Evolutionary conservation across 1,139 yeast genomes (phyloP).

Genomic region (Schwanniomyces etchellsii): DNA sequence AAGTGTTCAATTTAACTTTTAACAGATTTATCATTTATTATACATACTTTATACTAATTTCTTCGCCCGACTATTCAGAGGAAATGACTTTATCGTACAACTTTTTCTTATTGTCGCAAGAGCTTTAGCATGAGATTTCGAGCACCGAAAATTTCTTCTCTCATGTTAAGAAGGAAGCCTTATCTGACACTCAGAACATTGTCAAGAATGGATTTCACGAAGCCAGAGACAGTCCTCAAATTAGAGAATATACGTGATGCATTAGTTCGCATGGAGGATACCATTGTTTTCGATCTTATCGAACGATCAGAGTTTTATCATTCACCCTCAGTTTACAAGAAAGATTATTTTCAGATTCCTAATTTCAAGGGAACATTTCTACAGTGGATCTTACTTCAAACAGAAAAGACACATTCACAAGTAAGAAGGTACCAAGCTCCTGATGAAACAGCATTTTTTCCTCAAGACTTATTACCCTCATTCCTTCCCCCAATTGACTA

Average conservation of each 20-base stretch:
- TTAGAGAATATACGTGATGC: slow-evolving; percentile 78
- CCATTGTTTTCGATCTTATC: slow-evolving; percentile 85
- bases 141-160: too few species aligned
- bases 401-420: slow-evolving; percentile 77
- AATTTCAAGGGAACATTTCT: slow-evolving; percentile 75
- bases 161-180: too few species aligned
- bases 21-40: too few species aligned
- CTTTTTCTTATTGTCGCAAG: too few species aligned
- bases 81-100: too few species aligned
- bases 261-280: slow-evolving; percentile 90
- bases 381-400: slow-evolving; percentile 77
- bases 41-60: too few species aligned
- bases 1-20: too few species aligned
- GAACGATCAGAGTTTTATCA: slow-evolving; percentile 86
- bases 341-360: slow-evolving; percentile 54
- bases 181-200: neutral
- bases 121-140: too few species aligned
- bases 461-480: slow-evolving; percentile 56
- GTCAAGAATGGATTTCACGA: slow-evolving; percentile 77
- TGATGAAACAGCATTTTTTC: slow-evolving; percentile 91
- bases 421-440: slow-evolving; percentile 91
- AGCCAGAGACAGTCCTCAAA: slow-evolving; percentile 78
- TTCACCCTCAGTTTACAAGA: slow-evolving; percentile 69
- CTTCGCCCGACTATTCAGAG: too few species aligned
- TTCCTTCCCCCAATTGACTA: slow-evolving; percentile 75